Evolutionary conservation across 2,329 filamentous ascomycete genomes (phyloP).

Genomic region (Neophaeococcomyces aloes): DNA sequence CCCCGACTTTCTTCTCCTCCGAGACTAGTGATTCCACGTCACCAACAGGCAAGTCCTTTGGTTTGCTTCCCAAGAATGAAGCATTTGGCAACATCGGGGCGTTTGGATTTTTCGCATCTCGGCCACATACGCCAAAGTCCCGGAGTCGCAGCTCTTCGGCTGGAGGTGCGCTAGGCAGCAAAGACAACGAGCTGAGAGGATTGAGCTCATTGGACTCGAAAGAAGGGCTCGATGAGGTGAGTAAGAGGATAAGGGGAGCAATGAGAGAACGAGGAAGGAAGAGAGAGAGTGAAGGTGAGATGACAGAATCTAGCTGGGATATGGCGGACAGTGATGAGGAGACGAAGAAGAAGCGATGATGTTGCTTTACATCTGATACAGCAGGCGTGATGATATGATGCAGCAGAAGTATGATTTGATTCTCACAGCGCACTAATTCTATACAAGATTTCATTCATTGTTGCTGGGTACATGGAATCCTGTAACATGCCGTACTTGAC

Average conservation of each 20-base stretch:
- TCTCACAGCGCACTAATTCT: too few relatives aligned
- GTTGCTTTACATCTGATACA: too few relatives aligned
- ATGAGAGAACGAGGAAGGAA: constrained; percentile 68
- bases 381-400: too few relatives aligned
- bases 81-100: constrained; percentile 83
- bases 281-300: constrained; percentile 23
- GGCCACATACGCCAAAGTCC: constrained; percentile 69
- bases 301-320: constrained; percentile 22
- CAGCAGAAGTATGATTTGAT: too few relatives aligned
- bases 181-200: constrained; percentile 55
- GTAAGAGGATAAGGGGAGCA: constrained; percentile 68
- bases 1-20: constrained; percentile 21
- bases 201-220: constrained; percentile 59
- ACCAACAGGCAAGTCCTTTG: constrained; percentile 27
- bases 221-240: constrained; percentile 71
- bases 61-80: constrained; percentile 68
- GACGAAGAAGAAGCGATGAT: constrained; percentile 16
- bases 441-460: too few relatives aligned
- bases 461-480: too few relatives aligned
- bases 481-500: too few relatives aligned
- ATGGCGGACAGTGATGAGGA: constrained; percentile 20
- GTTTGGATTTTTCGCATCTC: constrained; percentile 81
- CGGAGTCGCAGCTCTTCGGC: constrained; percentile 61
- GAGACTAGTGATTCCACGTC: constrained; percentile 20
- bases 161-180: constrained; percentile 48